Evolutionary conservation across 441 rosid genomes (phyloP), one percentile per base, ranked within the genome.

Genomic region (Cnidoscolus chayamansa): DNA sequence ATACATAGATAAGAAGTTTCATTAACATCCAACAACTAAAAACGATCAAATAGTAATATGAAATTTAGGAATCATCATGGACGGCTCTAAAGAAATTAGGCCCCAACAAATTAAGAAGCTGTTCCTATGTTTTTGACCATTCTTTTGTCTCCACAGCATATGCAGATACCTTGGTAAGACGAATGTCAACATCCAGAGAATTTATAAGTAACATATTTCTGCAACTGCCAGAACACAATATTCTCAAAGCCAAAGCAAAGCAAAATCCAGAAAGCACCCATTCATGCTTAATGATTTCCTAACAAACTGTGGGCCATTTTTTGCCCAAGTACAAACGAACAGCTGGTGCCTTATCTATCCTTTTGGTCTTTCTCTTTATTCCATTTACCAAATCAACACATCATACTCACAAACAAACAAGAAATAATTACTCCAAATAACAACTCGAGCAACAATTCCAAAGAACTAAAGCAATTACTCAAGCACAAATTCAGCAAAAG

Each of bases 271-370:
- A 67, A 31, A 53, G 35, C 47, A 72, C 13, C 17, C 31, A 71
- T 71, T 40, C 17, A 55, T 54, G 63, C 58, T 66, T 47, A 66
- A 49, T 10, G 40, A 59, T 25, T 16, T 17, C 19, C 31, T 31
- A 37, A 4, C 75, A 40, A 49, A 3, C 45, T 15, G 69, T 67
- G 71, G 79, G 79, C 76, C 81, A 72, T 43, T 54, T 25, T 40
- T 63, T 43, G 60, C 57, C 66, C 51, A 8, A 37, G 55, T 30
- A 59, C 72, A 43, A 54, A 35, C 63, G 7, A 60, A 63, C 45
- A 57, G 31, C 20, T n/a, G 61, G n/a, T 11, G 47, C 51, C 58
- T 20, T 64, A 13, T 49, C 35, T 11, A 20, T 15, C 19, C 54
- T 19, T 59, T 50, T 47, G 65, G 20, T 47, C 62, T 32, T 62